Percentiles rank a stretch among this genome's conserved stretches.
Conservation (phyloP, 192 early-diverging fungal species). For the Linnemannia elongata region DNA sequence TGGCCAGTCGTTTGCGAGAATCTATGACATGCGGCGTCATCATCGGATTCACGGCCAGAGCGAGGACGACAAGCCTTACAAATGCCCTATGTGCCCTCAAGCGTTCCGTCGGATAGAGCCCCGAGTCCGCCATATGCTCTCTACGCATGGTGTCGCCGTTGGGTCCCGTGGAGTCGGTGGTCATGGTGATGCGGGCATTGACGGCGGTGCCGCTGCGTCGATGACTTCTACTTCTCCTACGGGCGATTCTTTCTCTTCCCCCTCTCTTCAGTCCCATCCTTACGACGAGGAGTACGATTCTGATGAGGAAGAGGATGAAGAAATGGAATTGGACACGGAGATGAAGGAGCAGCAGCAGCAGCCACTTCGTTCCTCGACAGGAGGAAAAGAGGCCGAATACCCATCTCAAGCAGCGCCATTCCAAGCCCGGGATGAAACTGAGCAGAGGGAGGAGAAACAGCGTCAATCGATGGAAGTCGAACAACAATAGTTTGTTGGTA, state of each 20-base stretch:
- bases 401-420: background rate
- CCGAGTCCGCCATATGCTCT: background rate
- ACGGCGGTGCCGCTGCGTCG: background rate
- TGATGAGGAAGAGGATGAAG: slow-evolving; percentile 2
- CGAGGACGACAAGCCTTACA: slow-evolving; percentile 3
- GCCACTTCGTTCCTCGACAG: background rate
- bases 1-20: slow-evolving; percentile 4
- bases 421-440: background rate
- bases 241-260: background rate
- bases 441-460: background rate
- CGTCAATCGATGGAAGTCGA: background rate
- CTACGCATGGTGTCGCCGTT: background rate
- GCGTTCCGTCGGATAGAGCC: slow-evolving; percentile 4
- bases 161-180: background rate
- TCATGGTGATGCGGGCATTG: background rate
- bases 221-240: background rate
- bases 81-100: background rate
- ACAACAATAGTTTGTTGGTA: background rate
- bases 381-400: background rate
- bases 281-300: background rate
- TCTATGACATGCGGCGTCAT: slow-evolving; percentile 1
- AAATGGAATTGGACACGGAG: background rate
- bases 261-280: background rate
- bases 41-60: background rate
- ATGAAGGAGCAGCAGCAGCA: background rate